Evolutionary conservation across 2,329 filamentous ascomycete species (phyloP).

Genomic region (Colletotrichum sp.): DNA sequence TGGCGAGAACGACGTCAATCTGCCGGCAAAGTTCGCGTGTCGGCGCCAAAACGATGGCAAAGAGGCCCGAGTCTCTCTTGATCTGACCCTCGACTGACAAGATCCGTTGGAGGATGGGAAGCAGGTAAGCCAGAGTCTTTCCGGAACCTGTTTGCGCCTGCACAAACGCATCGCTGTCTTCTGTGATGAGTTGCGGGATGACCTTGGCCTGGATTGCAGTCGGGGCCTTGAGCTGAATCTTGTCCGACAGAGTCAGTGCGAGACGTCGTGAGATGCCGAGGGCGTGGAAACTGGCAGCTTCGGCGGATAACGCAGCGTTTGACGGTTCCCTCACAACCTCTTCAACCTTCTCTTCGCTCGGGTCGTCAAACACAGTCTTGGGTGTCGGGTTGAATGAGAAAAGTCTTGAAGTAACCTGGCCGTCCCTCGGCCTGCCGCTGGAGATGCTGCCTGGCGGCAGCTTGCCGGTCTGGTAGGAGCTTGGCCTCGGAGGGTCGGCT

Average conservation of each 20-base stretch:
- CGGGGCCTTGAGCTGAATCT: constrained; percentile 87
- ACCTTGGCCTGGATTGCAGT: constrained; percentile 95
- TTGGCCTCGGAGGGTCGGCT: constrained; percentile 30
- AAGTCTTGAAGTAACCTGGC: constrained; percentile 83
- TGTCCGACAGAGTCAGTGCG: constrained; percentile 81
- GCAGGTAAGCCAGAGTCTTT: constrained; percentile 94
- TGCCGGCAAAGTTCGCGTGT: constrained; percentile 95
- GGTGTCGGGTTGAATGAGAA: constrained; percentile 88
- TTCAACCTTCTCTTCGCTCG: constrained; percentile 40
- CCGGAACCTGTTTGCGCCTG: constrained; percentile 97
- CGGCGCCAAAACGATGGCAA: constrained; percentile 91
- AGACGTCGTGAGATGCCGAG: constrained; percentile 82
- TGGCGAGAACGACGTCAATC: constrained; percentile 85
- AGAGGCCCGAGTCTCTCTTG: constrained; percentile 85
- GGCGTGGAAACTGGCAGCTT: constrained; percentile 84
- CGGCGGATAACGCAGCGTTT: constrained; percentile 87
- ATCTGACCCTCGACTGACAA: constrained; percentile 75
- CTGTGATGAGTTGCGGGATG: constrained; percentile 78
- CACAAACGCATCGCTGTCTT: constrained; percentile 90
- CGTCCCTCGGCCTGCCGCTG: constrained; percentile 25
- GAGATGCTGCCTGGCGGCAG: constrained; percentile 38
- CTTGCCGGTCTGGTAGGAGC: constrained; percentile 39
- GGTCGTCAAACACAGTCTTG: constrained; percentile 63
- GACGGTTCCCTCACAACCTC: constrained; percentile 72
- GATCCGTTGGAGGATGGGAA: constrained; percentile 90